phyloP scores from a whole-genome alignment of 768 basidiomycete species.

The Mycena metata region DNA sequence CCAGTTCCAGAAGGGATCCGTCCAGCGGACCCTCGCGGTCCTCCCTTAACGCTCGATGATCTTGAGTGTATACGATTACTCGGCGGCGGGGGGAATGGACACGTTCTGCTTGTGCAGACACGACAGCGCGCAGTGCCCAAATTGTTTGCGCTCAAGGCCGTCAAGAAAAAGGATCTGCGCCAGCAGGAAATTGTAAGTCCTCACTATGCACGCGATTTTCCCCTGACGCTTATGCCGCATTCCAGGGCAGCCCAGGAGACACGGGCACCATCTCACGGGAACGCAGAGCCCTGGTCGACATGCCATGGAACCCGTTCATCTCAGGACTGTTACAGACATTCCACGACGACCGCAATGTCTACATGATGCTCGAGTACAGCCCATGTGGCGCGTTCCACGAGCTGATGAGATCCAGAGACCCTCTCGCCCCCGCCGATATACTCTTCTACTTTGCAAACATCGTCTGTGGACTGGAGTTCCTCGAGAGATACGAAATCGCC shows the following conservation, averaged over 20 bases:
- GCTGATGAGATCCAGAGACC: slow-evolving; percentile 39
- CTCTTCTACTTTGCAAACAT: slow-evolving; percentile 72
- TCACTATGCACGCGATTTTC: not conserved
- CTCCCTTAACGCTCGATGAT: slow-evolving; percentile 51
- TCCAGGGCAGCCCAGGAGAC: slow-evolving; percentile 33
- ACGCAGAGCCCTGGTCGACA: slow-evolving; percentile 52
- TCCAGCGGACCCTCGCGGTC: slow-evolving; percentile 54
- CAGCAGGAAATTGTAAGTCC: slow-evolving; percentile 47
- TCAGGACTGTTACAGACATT: slow-evolving; percentile 61
- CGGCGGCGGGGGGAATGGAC: slow-evolving; percentile 57
- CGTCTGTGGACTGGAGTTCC: slow-evolving; percentile 61
- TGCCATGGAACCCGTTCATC: slow-evolving; percentile 70
- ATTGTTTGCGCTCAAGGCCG: slow-evolving; percentile 62
- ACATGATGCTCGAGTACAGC: slow-evolving; percentile 65
- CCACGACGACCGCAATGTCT: slow-evolving; percentile 61
- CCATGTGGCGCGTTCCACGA: slow-evolving; percentile 61
- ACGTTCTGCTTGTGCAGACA: slow-evolving; percentile 58
- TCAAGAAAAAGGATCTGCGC: slow-evolving; percentile 53
- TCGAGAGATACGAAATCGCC: slow-evolving; percentile 58
- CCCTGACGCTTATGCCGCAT: not conserved
- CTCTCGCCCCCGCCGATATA: slow-evolving; percentile 48
- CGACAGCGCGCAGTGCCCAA: slow-evolving; percentile 44
- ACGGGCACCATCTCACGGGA: slow-evolving; percentile 45
- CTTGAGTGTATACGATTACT: slow-evolving; percentile 58
- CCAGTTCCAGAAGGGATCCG: slow-evolving; percentile 25